Evolutionary conservation across 768 basidiomycete species (phyloP), one percentile per base, ranked within the genome.

Genomic region (Pleurotus tuber-regium): DNA sequence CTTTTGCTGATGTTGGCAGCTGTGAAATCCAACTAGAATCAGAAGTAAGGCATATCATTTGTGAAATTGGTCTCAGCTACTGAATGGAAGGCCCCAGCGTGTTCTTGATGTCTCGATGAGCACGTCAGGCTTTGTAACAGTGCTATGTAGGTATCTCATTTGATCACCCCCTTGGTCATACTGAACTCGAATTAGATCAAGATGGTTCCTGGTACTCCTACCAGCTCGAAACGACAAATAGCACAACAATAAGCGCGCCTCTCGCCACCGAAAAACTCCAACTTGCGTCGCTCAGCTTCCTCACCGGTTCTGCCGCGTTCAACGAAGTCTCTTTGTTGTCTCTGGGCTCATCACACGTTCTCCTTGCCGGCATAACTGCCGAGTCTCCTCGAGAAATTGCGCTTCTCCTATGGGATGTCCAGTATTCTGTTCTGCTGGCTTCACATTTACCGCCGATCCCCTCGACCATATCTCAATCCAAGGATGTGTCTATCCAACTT

Each of bases 331-430:
- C 78, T 2, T 46, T 77, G 4, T 64, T 83, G 3, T 73, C 84
- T 2, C 62, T 86, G 12, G 74, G 76, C 1, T 78, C 83, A 0
- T 84, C 82, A 0, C 73, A 82, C 41, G 78, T 81, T 40, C 72
- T 87, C 36, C 72, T 88, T 8, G 78, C 78, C 33, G 73, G 69
- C 23, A 38, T 71, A 41, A 70, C 72, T 25, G 58, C 63, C 2
- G 56, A 69, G 5, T 35, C 35, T 12, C 23, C 35, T 16, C 60
- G 53, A 21, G 78, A 80, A 52, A 70, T 87, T 46, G 67, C 70
- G 12, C 63, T 87, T 24, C 78, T 83, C 14, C 63, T 87, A 24
- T 87, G 86, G 85, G 86, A 88, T 55, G 67, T 87, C 18, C 82
- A 82, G 53, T 88, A 83, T 56, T 79, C 80, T 14, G 79, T 86